Evolutionary conservation across 164 flowering plant genomes (phyloP).

Genomic region (Euptelea pleiosperma): DNA sequence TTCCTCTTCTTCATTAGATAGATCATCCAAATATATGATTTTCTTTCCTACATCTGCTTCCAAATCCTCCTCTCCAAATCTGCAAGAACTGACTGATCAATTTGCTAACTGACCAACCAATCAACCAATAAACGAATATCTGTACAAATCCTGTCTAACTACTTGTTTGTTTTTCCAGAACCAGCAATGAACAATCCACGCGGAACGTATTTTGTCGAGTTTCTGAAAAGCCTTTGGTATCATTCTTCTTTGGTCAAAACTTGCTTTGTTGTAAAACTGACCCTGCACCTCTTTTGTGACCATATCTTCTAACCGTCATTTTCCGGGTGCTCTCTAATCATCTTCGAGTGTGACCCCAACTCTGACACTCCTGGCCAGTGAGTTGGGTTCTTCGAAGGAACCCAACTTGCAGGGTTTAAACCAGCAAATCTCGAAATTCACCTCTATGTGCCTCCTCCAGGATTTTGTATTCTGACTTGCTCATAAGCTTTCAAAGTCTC

Average conservation of each 20-base stretch:
- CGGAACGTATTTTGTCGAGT: no score
- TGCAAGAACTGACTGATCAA: not conserved
- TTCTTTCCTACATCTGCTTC: not conserved
- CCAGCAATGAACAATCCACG: not conserved
- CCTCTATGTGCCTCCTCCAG: constrained; percentile 20
- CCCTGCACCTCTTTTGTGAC: not conserved
- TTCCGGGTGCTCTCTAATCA: no score
- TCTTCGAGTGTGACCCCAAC: no score
- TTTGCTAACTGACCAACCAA: constrained; percentile 18
- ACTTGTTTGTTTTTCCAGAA: constrained; percentile 6
- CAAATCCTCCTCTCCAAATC: constrained; percentile 10
- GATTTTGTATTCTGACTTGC: constrained; percentile 51
- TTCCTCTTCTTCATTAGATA: constrained; percentile 1
- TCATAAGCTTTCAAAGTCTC: constrained; percentile 68
- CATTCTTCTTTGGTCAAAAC: not conserved
- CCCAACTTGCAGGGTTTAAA: constrained; percentile 3
- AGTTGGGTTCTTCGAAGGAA: constrained; percentile 8
- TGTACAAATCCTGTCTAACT: constrained; percentile 31
- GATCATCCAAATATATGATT: constrained; percentile 14
- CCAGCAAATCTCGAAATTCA: not conserved
- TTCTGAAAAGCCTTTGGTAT: not conserved
- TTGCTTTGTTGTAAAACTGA: not conserved
- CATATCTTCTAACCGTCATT: no score
- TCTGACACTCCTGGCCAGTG: not conserved
- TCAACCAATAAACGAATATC: constrained; percentile 49